Evolutionary conservation across 495 filamentous ascomycete species (phyloP).

Genomic region (Cairneyella variabilis): DNA sequence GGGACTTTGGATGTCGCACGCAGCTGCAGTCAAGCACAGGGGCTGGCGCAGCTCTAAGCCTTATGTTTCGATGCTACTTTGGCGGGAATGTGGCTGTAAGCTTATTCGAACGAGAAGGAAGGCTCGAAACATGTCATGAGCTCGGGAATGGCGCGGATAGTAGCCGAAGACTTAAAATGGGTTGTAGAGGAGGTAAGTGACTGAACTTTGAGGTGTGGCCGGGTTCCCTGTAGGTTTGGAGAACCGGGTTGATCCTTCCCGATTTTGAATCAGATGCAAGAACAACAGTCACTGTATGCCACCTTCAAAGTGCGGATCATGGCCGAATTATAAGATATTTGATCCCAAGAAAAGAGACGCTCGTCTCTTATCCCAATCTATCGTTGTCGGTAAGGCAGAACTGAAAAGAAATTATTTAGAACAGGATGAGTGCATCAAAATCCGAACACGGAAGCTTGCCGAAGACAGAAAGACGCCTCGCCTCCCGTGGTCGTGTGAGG

Average conservation of each 20-base stretch:
- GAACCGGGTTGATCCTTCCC: constrained; percentile 2
- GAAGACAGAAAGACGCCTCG: background rate
- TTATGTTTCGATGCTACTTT: background rate
- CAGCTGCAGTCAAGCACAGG: background rate
- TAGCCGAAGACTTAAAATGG: too few relatives aligned
- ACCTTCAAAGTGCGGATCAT: background rate
- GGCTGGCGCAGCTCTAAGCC: background rate
- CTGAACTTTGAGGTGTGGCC: background rate
- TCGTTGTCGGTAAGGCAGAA: too few relatives aligned
- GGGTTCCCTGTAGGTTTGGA: background rate
- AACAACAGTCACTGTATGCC: background rate
- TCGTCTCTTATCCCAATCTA: too few relatives aligned
- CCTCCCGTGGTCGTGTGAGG: background rate
- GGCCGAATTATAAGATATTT: background rate
- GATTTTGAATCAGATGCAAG: background rate
- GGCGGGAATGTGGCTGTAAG: background rate
- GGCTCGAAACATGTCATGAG: background rate
- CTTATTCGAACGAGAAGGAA: background rate
- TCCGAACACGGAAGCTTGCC: background rate
- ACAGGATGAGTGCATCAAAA: too few relatives aligned
- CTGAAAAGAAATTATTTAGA: too few relatives aligned
- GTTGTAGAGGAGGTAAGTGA: background rate
- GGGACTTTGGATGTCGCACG: background rate
- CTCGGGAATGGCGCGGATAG: background rate
- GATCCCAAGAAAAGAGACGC: too few relatives aligned